A percentile compares a stretch with the other conserved stretches of the same genome.
These are phyloP conservation scores for Penicillium maclennaniae DNA, from an alignment of 495 filamentous ascomycete genomes.

Conservation along the genomic window DNA sequence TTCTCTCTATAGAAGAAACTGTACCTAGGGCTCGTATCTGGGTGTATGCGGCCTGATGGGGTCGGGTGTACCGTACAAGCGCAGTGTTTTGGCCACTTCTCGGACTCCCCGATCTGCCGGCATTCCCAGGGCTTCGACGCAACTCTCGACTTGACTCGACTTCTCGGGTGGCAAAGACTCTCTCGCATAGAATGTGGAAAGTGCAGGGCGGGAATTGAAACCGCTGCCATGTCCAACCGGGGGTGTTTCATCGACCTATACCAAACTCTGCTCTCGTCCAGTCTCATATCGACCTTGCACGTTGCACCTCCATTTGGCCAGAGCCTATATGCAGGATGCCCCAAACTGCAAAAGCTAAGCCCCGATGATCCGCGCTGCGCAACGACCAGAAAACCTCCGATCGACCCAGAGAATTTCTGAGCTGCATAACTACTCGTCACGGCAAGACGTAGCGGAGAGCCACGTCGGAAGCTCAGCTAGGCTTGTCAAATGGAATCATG, in stretches of 20 bases:
- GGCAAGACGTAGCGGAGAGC: neutral
- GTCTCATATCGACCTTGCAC: conserved; percentile 17
- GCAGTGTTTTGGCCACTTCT: neutral
- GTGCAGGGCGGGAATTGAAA: conserved; percentile 8
- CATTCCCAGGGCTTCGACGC: neutral
- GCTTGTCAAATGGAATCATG: neutral
- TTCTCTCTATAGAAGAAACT: neutral
- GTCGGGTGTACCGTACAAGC: conserved; percentile 6
- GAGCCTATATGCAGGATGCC: conserved; percentile 25
- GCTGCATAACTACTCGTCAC: neutral
- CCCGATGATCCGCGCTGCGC: conserved; percentile 25
- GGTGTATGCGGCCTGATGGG: conserved; percentile 23
- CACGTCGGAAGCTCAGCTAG: conserved; percentile 1
- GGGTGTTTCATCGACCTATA: conserved; percentile 13
- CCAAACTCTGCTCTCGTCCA: conserved; percentile 10
- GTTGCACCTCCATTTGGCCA: conserved; percentile 30
- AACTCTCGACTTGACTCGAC: neutral
- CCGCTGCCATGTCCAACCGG: conserved; percentile 5
- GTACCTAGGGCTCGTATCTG: conserved; percentile 11
- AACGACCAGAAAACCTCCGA: conserved; percentile 21
- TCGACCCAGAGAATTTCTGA: neutral
- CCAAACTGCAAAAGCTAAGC: conserved; percentile 34
- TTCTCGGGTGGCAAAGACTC: conserved; percentile 7
- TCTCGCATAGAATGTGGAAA: neutral
- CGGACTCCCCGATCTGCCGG: conserved; percentile 23